Evolutionary conservation across 2,329 filamentous ascomycete species (phyloP), one percentile per base, ranked within the genome.

Genomic region (Verticillium nubilum): DNA sequence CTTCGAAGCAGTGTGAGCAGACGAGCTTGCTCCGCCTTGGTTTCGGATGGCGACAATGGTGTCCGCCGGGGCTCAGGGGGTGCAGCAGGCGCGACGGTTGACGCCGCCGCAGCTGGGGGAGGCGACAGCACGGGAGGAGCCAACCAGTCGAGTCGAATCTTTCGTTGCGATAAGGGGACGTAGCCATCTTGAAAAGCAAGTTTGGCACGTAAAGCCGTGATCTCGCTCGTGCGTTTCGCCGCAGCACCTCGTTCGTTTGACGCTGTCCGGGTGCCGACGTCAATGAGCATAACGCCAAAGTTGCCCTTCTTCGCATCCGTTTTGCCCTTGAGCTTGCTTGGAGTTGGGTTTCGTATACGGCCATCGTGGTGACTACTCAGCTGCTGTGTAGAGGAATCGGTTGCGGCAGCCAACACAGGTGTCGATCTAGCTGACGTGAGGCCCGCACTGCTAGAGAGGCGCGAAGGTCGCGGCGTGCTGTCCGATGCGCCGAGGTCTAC

Each of bases 231-330:
- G 56, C 83, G 80, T 69, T 86, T 85, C 5, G 84, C 84, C 53
- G 82, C 79, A 57, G 80, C 79, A 67, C 81, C 78, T 54, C 82
- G 75, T 47, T 79, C 75, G 56, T 79, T 73, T 42, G 78, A 76
- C 60, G 79, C 76, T 62, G 74, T 72, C 67, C 72, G 76, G 59
- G 73, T 74, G 25, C 68, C 67, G 27, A 83, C 74, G 33, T 81
- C 78, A 75, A 88, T 86, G 59, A 86, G 83, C 79, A 88, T 86
- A 47, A 87, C 82, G 53, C 78, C 76, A 68, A 88, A 88, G 64
- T 86, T 86, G 28, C 85, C 85, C 61, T 82, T 82, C 65, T 79
- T 80, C 27, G 76, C 74, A 63, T 82, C 78, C 23, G 81, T 80
- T 64, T 81, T 83, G 61, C 83, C 82, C 67, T 86, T 85, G 58